phyloP scores from a whole-genome alignment of 2,329 filamentous ascomycete species.

The Magnaporthales sp. region DNA sequence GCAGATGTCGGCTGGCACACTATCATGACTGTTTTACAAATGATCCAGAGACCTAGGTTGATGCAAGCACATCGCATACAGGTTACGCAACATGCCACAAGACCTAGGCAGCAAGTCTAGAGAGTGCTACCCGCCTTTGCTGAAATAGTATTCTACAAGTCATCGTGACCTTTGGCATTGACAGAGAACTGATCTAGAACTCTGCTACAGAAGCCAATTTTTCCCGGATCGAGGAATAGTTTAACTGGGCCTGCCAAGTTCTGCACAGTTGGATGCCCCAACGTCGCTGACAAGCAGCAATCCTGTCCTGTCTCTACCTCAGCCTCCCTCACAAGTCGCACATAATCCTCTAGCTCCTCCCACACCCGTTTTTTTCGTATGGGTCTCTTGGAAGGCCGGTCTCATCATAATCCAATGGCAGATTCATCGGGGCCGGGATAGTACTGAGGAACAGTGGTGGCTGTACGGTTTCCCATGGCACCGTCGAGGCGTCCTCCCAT shows the following conservation, averaged over 20 bases:
- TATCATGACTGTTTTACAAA: too few relatives aligned
- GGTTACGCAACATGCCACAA: too few relatives aligned
- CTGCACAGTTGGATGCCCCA: background rate
- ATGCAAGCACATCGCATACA: too few relatives aligned
- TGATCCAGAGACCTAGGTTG: too few relatives aligned
- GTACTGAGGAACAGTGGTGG: constrained; percentile 13
- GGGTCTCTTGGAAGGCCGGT: background rate
- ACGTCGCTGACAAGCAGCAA: background rate
- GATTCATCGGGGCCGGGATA: constrained; percentile 7
- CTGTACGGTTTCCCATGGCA: constrained; percentile 15
- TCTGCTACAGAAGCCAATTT: background rate
- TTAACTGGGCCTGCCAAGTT: background rate
- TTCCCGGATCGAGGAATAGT: background rate
- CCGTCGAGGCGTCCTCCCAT: constrained; percentile 19
- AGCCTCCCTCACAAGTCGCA: background rate
- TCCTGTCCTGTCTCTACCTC: background rate
- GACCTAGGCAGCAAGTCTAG: too few relatives aligned
- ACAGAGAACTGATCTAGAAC: background rate
- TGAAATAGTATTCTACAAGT: too few relatives aligned
- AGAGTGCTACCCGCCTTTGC: too few relatives aligned
- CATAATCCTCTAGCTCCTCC: background rate
- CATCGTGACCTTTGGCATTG: too few relatives aligned
- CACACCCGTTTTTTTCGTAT: background rate
- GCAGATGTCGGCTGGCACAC: too few relatives aligned
- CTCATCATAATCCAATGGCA: background rate